Percentiles rank a stretch among this genome's conserved stretches.
These are phyloP conservation scores for Inonotus hispidus DNA, from an alignment of 1,284 basidiomycete genomes.

Conservation along the genomic window DNA sequence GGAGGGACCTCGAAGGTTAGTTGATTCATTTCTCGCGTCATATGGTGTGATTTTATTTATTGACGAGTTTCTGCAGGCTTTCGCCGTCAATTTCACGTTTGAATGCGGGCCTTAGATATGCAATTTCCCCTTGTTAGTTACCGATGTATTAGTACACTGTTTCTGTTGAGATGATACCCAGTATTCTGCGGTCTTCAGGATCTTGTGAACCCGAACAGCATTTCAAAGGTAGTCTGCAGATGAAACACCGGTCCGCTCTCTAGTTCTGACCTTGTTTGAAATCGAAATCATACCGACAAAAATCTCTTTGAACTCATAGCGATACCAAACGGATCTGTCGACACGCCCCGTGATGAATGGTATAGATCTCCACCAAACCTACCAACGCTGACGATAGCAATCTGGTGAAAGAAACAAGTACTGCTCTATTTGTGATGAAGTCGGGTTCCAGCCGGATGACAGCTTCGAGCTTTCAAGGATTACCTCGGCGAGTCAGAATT, in stretches of 20 bases:
- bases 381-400: slow-evolving; percentile 29
- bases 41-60: slow-evolving; percentile 6
- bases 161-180: background rate
- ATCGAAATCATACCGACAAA: background rate
- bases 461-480: slow-evolving; percentile 26
- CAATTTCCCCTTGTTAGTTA: background rate
- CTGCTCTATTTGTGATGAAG: slow-evolving; percentile 32
- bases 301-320: too few relatives aligned
- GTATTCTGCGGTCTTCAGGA: too few relatives aligned
- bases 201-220: background rate
- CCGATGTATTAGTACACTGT: background rate
- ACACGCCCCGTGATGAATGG: slow-evolving; percentile 11
- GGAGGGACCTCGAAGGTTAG: slow-evolving; percentile 67
- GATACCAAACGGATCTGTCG: slow-evolving; percentile 7
- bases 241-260: background rate
- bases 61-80: slow-evolving; percentile 2
- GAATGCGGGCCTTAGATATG: slow-evolving; percentile 6
- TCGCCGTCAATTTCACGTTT: slow-evolving; percentile 15
- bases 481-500: background rate
- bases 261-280: background rate
- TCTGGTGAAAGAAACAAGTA: slow-evolving; percentile 33
- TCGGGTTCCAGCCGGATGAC: slow-evolving; percentile 32
- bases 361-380: slow-evolving; percentile 3
- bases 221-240: background rate
- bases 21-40: background rate